phyloP scores from a whole-genome alignment of 345 rosid species.

The Balakata baccata region DNA sequence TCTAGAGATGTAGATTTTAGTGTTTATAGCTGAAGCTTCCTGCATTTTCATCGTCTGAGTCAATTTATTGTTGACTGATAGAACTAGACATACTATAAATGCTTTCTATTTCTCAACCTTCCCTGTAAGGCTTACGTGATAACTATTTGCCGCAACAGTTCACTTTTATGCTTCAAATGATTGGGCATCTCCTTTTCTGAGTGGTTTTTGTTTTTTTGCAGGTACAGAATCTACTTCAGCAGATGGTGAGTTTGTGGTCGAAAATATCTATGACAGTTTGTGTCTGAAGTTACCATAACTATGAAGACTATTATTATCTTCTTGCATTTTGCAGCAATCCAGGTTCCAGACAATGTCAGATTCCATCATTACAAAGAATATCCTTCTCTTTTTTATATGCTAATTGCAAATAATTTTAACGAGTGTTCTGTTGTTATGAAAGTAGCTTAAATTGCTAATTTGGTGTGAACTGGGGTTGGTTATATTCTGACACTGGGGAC shows the following conservation, averaged over 20 bases:
- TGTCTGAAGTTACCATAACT: neutral
- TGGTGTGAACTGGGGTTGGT: neutral
- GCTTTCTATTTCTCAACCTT: neutral
- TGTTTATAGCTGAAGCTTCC: neutral
- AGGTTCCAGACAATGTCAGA: conserved; percentile 95
- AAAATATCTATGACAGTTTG: neutral
- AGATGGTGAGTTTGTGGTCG: conserved; percentile 54
- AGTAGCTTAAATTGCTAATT: neutral
- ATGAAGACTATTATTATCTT: neutral
- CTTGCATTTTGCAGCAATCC: conserved; percentile 67
- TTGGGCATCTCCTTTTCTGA: conserved; percentile 9
- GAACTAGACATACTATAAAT: neutral
- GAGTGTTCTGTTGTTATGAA: neutral
- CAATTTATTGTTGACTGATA: neutral
- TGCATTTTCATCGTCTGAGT: neutral
- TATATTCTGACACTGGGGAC: neutral
- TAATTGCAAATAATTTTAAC: neutral
- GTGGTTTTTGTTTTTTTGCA: conserved; percentile 21
- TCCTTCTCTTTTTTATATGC: conserved; percentile 9
- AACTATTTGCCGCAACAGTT: neutral
- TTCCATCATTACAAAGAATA: conserved; percentile 75
- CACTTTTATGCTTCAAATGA: conserved; percentile 10
- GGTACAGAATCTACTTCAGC: conserved; percentile 71
- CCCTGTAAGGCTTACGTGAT: neutral
- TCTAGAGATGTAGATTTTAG: no score